Conservation (phyloP, 768 basidiomycete genomes). For the Dendrothele bispora region DNA sequence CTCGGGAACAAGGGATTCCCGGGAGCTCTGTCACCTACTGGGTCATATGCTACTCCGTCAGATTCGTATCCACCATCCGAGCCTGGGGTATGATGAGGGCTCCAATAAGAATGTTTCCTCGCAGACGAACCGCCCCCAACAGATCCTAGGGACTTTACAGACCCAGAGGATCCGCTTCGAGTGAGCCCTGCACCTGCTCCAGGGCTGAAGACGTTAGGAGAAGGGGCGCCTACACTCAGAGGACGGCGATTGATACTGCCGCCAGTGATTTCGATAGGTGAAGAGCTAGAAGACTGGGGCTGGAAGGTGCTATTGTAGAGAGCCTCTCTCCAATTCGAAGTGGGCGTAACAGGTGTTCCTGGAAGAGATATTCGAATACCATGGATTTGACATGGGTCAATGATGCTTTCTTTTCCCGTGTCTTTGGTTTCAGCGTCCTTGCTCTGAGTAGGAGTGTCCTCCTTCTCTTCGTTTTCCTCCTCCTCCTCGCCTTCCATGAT, state of each 20-base stretch:
- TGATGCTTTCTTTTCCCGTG: constrained; percentile 5
- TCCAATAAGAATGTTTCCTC: not conserved
- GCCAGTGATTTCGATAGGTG: too few species aligned
- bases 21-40: constrained; percentile 62
- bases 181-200: not conserved
- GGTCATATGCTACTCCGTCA: constrained; percentile 41
- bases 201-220: constrained; percentile 1
- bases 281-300: too few species aligned
- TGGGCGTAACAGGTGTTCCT: too few species aligned
- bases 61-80: constrained; percentile 11
- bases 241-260: too few species aligned
- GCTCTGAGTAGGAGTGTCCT: too few species aligned
- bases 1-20: constrained; percentile 83
- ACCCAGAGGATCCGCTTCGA: constrained; percentile 2
- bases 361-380: constrained; percentile 11
- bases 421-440: constrained; percentile 14
- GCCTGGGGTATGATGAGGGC: too few species aligned
- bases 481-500: constrained; percentile 67
- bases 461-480: constrained; percentile 39
- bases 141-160: constrained; percentile 1
- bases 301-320: too few species aligned
- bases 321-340: too few species aligned
- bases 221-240: too few species aligned
- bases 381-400: constrained; percentile 9
- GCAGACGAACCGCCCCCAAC: not conserved